Evolutionary conservation across 345 rosid genomes (phyloP).

Genomic region (Clausena lansium): DNA sequence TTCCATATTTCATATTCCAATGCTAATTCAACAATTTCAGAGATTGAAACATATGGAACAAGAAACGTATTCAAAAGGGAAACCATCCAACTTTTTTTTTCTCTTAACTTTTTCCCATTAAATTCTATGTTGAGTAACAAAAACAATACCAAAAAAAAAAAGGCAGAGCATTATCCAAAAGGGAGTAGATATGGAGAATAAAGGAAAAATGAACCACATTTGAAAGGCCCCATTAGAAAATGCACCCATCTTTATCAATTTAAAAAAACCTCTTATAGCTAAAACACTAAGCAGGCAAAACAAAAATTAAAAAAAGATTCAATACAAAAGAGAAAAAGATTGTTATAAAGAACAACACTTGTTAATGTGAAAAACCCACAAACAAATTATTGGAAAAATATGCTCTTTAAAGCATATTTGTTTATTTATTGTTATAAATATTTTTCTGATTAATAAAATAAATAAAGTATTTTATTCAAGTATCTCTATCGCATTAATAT

Average conservation of each 20-base stretch:
- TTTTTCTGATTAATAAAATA: no score
- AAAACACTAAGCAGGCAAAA: slow-evolving; percentile 12
- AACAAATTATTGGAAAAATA: no score
- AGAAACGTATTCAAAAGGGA: no score
- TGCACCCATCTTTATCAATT: slow-evolving; percentile 1
- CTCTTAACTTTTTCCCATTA: background rate
- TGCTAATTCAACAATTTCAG: background rate
- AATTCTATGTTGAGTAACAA: background rate
- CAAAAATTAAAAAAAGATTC: slow-evolving; percentile 11
- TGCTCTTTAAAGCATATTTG: no score
- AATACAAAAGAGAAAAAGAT: background rate
- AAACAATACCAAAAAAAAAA: slow-evolving; percentile 6
- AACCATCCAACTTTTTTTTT: background rate
- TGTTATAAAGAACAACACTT: no score
- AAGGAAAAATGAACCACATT: slow-evolving; percentile 40
- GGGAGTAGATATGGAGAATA: slow-evolving; percentile 29
- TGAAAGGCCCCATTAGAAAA: slow-evolving; percentile 21
- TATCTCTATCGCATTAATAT: no score
- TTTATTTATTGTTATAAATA: no score
- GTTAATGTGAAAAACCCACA: no score
- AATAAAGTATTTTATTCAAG: no score
- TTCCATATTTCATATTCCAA: background rate
- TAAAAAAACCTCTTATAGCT: background rate
- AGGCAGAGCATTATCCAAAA: slow-evolving; percentile 21
- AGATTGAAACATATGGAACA: no score